These are phyloP conservation scores for Fusarium metavorans DNA, from an alignment of 2,329 filamentous ascomycete species.

Conservation along the genomic window DNA sequence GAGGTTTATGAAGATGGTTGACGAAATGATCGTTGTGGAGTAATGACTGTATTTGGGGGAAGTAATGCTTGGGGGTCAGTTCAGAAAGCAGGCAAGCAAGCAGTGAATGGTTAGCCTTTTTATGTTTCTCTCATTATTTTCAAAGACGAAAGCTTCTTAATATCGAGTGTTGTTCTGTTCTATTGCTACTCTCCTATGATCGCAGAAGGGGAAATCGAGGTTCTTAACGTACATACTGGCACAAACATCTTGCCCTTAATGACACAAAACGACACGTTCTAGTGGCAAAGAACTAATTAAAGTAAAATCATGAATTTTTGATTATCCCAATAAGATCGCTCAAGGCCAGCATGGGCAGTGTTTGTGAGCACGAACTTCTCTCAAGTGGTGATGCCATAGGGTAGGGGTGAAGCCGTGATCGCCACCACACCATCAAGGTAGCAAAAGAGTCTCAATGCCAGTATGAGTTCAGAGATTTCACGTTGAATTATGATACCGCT, in stretches of 20 bases:
- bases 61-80: background rate
- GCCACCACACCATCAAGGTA: background rate
- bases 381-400: background rate
- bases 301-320: background rate
- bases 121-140: background rate
- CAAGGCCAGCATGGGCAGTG: background rate
- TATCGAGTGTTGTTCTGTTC: background rate
- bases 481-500: background rate
- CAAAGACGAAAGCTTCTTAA: background rate
- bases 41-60: slow-evolving; percentile 6
- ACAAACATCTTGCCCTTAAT: too few relatives aligned
- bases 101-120: background rate
- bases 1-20: slow-evolving; percentile 63
- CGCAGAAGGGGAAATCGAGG: background rate
- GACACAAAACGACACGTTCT: background rate
- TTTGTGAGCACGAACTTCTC: background rate
- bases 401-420: background rate
- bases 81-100: background rate
- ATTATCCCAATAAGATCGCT: background rate
- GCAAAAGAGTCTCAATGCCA: background rate
- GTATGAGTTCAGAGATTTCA: background rate
- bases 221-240: too few relatives aligned
- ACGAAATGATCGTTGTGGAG: slow-evolving; percentile 54
- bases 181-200: background rate
- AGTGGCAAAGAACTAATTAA: background rate